Evolutionary conservation across 495 filamentous ascomycete species (phyloP).

Genomic region (Xylaria sp.): DNA sequence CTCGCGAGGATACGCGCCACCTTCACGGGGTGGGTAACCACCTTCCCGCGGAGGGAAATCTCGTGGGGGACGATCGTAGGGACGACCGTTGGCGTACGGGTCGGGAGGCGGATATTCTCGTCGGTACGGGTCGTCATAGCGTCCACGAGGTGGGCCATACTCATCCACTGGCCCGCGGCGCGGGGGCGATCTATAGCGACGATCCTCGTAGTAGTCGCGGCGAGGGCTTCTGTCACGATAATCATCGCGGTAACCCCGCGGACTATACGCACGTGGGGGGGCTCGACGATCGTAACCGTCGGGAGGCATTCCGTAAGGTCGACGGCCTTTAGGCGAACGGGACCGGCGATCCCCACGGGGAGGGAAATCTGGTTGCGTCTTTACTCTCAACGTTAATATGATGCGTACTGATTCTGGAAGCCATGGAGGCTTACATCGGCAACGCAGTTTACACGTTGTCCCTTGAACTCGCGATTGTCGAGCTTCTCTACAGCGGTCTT

Average conservation of each 20-base stretch:
- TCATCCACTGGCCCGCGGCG: constrained; percentile 78
- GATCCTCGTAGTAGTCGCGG: constrained; percentile 85
- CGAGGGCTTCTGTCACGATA: constrained; percentile 87
- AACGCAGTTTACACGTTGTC: constrained; percentile 78
- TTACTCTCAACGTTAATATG: constrained; percentile 30
- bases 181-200: constrained; percentile 79
- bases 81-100: constrained; percentile 69
- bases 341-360: constrained; percentile 76
- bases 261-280: constrained; percentile 81
- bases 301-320: constrained; percentile 67
- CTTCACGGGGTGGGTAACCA: constrained; percentile 55
- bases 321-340: constrained; percentile 64
- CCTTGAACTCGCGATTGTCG: constrained; percentile 90
- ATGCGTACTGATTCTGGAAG: constrained; percentile 22
- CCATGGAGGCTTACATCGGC: constrained; percentile 71
- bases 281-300: constrained; percentile 81
- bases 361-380: constrained; percentile 70
- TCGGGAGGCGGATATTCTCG: constrained; percentile 67
- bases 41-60: constrained; percentile 61
- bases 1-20: constrained; percentile 49
- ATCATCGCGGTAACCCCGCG: constrained; percentile 66
- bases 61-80: constrained; percentile 64
- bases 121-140: constrained; percentile 69
- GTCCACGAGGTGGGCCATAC: constrained; percentile 68
- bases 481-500: constrained; percentile 92